Evolutionary conservation across 169 alveolate species (phyloP).

Genomic region (Neospora caninum): DNA sequence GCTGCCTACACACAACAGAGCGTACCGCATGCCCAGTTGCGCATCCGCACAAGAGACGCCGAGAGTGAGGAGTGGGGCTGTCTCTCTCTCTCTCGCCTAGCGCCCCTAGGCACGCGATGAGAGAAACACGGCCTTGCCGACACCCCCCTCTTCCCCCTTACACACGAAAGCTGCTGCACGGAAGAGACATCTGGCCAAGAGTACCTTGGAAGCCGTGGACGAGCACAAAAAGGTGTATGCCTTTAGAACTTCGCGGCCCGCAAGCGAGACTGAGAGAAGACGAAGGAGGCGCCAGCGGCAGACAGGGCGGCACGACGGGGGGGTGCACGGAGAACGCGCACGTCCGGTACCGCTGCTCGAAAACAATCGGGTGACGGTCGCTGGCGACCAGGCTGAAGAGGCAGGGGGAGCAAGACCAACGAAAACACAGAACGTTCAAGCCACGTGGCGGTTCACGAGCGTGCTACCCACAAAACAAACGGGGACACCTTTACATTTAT

Average conservation of each 20-base stretch:
- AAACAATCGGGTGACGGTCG: not conserved
- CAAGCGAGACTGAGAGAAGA: conserved; percentile 36
- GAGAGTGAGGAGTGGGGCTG: not conserved
- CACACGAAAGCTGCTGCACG: not conserved
- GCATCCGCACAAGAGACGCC: not conserved
- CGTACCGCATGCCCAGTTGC: too few species aligned
- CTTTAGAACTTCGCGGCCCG: conserved; percentile 50
- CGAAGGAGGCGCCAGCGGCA: conserved; percentile 32
- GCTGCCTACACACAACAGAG: conserved; percentile 71
- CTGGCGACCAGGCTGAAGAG: not conserved
- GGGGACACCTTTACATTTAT: too few species aligned
- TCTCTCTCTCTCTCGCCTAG: not conserved
- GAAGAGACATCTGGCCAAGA: not conserved
- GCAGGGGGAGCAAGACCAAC: not conserved
- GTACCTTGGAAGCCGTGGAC: conserved; percentile 95
- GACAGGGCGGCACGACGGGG: not conserved
- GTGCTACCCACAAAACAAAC: too few species aligned
- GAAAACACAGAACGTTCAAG: too few species aligned
- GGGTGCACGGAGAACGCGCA: not conserved
- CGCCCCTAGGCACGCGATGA: not conserved
- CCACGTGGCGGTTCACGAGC: too few species aligned
- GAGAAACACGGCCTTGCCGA: not conserved
- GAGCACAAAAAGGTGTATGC: conserved; percentile 89
- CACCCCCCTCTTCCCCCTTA: not conserved
- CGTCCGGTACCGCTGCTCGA: conserved; percentile 5